Conservation (phyloP, 768 basidiomycete species). For the Stropharia rugosoannulata region DNA sequence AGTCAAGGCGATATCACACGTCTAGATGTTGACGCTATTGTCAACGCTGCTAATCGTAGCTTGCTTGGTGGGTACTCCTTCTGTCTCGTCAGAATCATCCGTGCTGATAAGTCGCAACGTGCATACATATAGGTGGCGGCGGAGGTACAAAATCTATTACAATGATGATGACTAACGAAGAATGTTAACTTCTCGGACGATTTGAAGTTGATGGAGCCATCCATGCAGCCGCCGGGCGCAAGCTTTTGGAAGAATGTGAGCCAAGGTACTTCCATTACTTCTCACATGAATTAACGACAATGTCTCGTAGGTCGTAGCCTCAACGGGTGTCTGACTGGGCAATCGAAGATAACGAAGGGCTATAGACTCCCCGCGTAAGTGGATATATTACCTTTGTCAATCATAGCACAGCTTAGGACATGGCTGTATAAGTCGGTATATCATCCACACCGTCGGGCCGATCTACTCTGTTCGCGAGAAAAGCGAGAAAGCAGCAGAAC, state of each 20-base stretch:
- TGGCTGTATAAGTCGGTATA: conserved; percentile 46
- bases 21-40: conserved; percentile 69
- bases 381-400: background rate
- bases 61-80: conserved; percentile 53
- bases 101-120: background rate
- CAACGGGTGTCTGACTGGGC: conserved; percentile 68
- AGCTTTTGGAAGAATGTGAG: conserved; percentile 67
- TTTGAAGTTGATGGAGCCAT: conserved; percentile 78
- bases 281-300: background rate
- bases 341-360: conserved; percentile 78
- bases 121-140: conserved; percentile 56
- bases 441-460: conserved; percentile 86
- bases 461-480: conserved; percentile 46
- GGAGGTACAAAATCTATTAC: conserved; percentile 50
- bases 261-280: background rate
- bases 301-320: conserved; percentile 51
- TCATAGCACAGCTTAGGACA: background rate
- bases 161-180: background rate
- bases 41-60: conserved; percentile 79
- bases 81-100: background rate
- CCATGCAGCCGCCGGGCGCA: conserved; percentile 69
- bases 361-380: conserved; percentile 77
- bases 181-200: background rate
- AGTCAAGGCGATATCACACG: conserved; percentile 82
- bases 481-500: conserved; percentile 46